These are phyloP conservation scores for Penicillium egyptiacum DNA, from an alignment of 495 filamentous ascomycete species.

Conservation along the genomic window DNA sequence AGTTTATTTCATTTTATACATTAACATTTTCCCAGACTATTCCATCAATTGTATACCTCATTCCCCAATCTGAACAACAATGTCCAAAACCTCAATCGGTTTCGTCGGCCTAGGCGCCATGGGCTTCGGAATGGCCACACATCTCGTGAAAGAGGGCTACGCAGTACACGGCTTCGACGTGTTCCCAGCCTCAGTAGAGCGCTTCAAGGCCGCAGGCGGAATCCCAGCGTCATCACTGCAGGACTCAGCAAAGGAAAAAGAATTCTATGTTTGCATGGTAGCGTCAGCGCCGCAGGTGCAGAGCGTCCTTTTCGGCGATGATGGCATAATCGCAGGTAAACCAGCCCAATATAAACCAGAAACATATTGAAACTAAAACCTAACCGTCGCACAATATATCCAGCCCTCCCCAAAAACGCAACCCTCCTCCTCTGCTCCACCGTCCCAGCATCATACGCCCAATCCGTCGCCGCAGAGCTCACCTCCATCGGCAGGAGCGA, in stretches of 20 bases:
- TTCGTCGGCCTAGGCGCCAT: slow-evolving; percentile 88
- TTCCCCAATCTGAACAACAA: background rate
- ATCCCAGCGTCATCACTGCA: slow-evolving; percentile 58
- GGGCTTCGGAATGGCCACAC: slow-evolving; percentile 84
- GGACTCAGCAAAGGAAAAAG: slow-evolving; percentile 60
- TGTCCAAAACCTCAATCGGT: slow-evolving; percentile 56
- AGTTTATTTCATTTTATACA: background rate
- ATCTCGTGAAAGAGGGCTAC: slow-evolving; percentile 69
- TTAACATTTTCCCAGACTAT: background rate
- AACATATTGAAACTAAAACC: background rate
- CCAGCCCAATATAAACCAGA: background rate
- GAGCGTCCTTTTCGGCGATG: slow-evolving; percentile 62
- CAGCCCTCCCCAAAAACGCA: slow-evolving; percentile 55
- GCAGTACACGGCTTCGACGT: slow-evolving; percentile 74
- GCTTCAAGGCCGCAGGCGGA: slow-evolving; percentile 66
- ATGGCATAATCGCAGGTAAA: slow-evolving; percentile 51
- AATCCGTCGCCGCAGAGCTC: slow-evolving; percentile 58
- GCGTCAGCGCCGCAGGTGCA: slow-evolving; percentile 71
- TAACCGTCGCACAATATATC: background rate
- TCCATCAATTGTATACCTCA: background rate
- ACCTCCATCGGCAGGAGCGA: slow-evolving; percentile 56
- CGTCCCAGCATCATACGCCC: slow-evolving; percentile 65
- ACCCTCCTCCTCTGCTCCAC: slow-evolving; percentile 73
- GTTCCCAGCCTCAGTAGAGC: slow-evolving; percentile 68
- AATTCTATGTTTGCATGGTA: slow-evolving; percentile 75